A percentile compares a stretch with the other conserved stretches of the same genome.
These are phyloP conservation scores for Leccinum subrobustum DNA, from an alignment of 1,284 basidiomycete species.

Conservation along the genomic window DNA sequence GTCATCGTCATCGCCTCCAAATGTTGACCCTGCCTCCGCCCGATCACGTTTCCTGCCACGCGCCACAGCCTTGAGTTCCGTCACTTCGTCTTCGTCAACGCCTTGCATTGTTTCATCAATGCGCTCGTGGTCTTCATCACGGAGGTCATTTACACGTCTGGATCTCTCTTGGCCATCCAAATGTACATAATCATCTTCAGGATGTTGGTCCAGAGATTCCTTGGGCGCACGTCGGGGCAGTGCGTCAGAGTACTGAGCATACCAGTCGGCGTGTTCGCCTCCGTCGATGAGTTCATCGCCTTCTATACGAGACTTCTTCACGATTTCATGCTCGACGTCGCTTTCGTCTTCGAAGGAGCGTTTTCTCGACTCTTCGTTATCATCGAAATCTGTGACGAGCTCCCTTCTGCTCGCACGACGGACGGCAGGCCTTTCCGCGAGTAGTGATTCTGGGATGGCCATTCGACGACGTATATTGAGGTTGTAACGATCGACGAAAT, in stretches of 20 bases:
- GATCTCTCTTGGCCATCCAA: conserved; percentile 41
- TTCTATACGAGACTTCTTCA: conserved; percentile 53
- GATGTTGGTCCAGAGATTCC: conserved; percentile 42
- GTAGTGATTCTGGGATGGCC: conserved; percentile 21
- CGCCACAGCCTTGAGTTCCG: conserved; percentile 31
- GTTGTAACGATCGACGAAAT: conserved; percentile 37
- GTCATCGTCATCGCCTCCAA: conserved; percentile 63
- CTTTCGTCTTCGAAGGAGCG: conserved; percentile 42
- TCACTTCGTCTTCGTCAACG: conserved; percentile 42
- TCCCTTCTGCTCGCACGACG: conserved; percentile 29
- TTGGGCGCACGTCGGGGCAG: conserved; percentile 45
- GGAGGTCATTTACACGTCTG: conserved; percentile 45
- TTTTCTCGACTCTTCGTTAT: conserved; percentile 36
- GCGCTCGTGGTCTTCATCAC: conserved; percentile 35
- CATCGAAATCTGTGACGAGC: conserved; percentile 12
- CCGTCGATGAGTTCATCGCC: conserved; percentile 45
- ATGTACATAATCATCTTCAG: conserved; percentile 39
- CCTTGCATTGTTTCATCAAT: conserved; percentile 32
- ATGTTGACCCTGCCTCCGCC: conserved; percentile 66
- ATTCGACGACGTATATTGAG: conserved; percentile 31
- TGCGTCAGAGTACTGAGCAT: conserved; percentile 28
- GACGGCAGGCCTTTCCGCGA: conserved; percentile 11
- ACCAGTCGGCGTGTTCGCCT: conserved; percentile 46
- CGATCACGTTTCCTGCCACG: conserved; percentile 77
- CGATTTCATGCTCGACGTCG: conserved; percentile 41